These are phyloP conservation scores for Capsicum pubescens DNA, from an alignment of 257 asterid genomes.

Conservation along the genomic window DNA sequence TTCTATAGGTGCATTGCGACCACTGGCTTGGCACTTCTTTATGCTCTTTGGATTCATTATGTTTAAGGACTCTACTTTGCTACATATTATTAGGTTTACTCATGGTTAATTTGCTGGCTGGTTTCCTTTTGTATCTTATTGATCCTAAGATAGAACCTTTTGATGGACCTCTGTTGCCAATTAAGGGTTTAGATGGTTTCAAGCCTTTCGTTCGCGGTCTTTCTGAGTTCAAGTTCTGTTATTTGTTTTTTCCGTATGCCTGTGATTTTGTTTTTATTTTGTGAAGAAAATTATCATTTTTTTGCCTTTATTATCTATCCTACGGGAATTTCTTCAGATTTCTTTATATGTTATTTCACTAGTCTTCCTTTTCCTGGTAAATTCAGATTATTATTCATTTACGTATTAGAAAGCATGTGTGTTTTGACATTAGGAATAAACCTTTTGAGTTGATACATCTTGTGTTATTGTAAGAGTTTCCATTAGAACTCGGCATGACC, in stretches of 20 bases:
- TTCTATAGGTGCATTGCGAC: conserved; percentile 83
- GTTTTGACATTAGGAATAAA: neutral
- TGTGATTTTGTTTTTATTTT: neutral
- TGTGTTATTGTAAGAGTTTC: neutral
- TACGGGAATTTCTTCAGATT: neutral
- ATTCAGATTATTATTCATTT: neutral
- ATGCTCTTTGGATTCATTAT: conserved; percentile 71
- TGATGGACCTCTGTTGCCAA: conserved; percentile 81
- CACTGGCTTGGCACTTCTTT: conserved; percentile 48
- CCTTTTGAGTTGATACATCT: neutral
- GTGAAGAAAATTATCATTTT: too few relatives aligned
- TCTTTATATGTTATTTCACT: neutral
- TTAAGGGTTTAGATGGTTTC: conserved; percentile 21
- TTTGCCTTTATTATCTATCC: too few relatives aligned
- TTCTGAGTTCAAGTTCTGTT: conserved; percentile 68
- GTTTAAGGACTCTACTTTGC: conserved; percentile 85
- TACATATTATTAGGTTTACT: conserved; percentile 74
- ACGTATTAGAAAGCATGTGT: neutral
- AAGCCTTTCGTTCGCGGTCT: neutral
- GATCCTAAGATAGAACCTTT: conserved; percentile 82
- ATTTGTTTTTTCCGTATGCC: conserved; percentile 18
- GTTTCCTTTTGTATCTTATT: conserved; percentile 90
- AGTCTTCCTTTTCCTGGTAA: neutral
- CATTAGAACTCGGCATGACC: neutral
- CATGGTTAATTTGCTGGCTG: conserved; percentile 82